Evolutionary conservation across 2,329 filamentous ascomycete species (phyloP).

Genomic region (Fusarium sp.): DNA sequence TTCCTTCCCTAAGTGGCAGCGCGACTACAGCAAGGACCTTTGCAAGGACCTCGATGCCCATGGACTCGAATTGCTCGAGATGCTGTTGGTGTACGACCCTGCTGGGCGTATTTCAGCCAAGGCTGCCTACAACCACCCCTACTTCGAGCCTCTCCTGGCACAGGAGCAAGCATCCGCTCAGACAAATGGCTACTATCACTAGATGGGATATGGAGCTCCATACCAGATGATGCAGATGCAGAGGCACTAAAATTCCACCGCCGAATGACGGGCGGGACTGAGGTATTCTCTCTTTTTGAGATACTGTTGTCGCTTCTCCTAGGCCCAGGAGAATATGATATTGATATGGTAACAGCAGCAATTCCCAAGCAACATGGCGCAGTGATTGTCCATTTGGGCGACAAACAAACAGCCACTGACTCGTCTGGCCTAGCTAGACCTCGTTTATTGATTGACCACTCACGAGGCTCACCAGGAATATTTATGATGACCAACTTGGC

Average conservation of each 20-base stretch:
- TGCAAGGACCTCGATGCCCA: conserved; percentile 78
- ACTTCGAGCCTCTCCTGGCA: conserved; percentile 67
- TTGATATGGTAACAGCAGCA: not conserved
- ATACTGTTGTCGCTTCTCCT: conserved; percentile 15
- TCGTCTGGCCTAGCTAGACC: not conserved
- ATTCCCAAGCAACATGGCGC: not conserved
- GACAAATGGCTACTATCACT: conserved; percentile 50
- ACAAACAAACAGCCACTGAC: conserved; percentile 3
- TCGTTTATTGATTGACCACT: not conserved
- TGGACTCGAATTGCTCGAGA: conserved; percentile 73
- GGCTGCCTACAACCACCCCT: conserved; percentile 83
- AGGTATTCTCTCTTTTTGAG: conserved; percentile 20
- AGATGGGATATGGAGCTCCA: conserved; percentile 42
- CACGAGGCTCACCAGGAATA: not conserved
- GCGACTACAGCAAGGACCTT: conserved; percentile 71
- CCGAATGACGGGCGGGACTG: not conserved
- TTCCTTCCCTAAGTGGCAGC: conserved; percentile 90
- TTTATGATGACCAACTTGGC: not conserved
- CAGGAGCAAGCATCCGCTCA: conserved; percentile 45
- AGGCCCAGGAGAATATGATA: conserved; percentile 1
- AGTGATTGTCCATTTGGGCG: conserved; percentile 2
- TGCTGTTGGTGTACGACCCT: conserved; percentile 86
- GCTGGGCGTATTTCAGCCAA: conserved; percentile 89
- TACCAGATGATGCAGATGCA: conserved; percentile 35
- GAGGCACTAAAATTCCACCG: conserved; percentile 23